These are phyloP conservation scores for Xylaria cubensis DNA, from an alignment of 495 filamentous ascomycete species.

Conservation along the genomic window DNA sequence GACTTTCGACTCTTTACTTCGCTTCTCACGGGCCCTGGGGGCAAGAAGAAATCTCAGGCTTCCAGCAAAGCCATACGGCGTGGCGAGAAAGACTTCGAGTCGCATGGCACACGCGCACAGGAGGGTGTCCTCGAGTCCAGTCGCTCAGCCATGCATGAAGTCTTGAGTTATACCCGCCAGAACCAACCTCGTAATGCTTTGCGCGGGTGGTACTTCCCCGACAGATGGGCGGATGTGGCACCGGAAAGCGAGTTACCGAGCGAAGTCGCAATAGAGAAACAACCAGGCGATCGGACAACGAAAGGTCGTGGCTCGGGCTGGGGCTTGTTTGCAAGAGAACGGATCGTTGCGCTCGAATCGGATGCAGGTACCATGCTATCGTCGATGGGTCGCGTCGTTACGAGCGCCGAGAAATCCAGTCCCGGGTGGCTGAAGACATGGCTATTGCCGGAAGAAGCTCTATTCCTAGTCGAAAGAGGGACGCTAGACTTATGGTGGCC, in stretches of 20 bases:
- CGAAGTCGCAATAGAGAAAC: constrained; percentile 19
- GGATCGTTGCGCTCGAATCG: constrained; percentile 57
- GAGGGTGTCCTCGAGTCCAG: constrained; percentile 75
- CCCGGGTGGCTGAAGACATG: constrained; percentile 67
- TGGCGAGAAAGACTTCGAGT: constrained; percentile 96
- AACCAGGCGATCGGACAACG: constrained; percentile 16
- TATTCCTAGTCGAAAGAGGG: constrained; percentile 88
- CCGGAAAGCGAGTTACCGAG: constrained; percentile 43
- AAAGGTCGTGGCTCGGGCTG: constrained; percentile 39
- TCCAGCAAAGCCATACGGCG: constrained; percentile 53
- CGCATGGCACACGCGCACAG: constrained; percentile 84
- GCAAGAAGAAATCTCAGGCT: constrained; percentile 42
- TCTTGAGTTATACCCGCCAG: constrained; percentile 72
- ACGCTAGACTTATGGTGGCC: constrained; percentile 87
- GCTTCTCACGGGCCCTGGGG: constrained; percentile 49
- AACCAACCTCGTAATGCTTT: constrained; percentile 63
- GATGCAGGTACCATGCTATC: constrained; percentile 48
- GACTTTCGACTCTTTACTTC: constrained; percentile 81
- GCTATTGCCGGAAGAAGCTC: constrained; percentile 89
- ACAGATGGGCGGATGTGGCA: constrained; percentile 46
- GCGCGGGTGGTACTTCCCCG: constrained; percentile 64
- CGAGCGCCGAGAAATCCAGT: constrained; percentile 46
- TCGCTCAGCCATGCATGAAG: constrained; percentile 89
- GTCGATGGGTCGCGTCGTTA: constrained; percentile 52
- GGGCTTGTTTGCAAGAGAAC: constrained; percentile 49